Percentiles rank a stretch among this genome's conserved stretches.
phyloP scores from a whole-genome alignment of 2,329 filamentous ascomycete genomes.

The Pseudogymnoascus sp. region DNA sequence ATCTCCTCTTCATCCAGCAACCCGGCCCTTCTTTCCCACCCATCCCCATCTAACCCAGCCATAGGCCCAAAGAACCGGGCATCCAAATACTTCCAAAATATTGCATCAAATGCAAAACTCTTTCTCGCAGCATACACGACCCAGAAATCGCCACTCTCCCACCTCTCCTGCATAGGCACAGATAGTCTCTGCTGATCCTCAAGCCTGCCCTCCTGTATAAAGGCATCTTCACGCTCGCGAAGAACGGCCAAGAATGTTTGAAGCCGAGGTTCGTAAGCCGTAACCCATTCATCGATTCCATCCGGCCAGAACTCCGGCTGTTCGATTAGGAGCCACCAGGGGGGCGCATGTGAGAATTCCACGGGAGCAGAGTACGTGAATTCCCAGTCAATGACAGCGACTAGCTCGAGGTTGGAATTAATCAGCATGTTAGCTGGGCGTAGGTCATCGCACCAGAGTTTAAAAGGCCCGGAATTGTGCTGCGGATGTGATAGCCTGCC shows the following conservation, averaged over 20 bases:
- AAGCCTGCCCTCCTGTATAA: constrained; percentile 7
- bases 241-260: constrained; percentile 3
- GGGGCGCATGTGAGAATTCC: constrained; percentile 16
- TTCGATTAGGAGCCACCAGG: constrained; percentile 18
- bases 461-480: constrained; percentile 11
- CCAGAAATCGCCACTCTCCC: constrained; percentile 20
- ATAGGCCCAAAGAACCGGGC: neutral
- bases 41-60: neutral
- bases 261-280: constrained; percentile 9
- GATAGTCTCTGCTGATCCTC: constrained; percentile 11
- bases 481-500: neutral
- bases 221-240: neutral
- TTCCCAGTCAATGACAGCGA: constrained; percentile 18
- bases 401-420: constrained; percentile 14
- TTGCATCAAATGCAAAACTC: constrained; percentile 17
- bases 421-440: constrained; percentile 17
- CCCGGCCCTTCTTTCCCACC: neutral
- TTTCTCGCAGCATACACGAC: constrained; percentile 18
- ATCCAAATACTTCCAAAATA: constrained; percentile 15
- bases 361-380: constrained; percentile 18
- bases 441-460: constrained; percentile 17
- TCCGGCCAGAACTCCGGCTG: constrained; percentile 17
- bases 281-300: constrained; percentile 11
- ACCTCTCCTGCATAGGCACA: constrained; percentile 18
- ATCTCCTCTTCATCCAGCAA: neutral